A percentile compares a stretch with the other conserved stretches of the same genome.
phyloP scores from a whole-genome alignment of 148 eudicot genomes.

The Gaultheria prostrata region DNA sequence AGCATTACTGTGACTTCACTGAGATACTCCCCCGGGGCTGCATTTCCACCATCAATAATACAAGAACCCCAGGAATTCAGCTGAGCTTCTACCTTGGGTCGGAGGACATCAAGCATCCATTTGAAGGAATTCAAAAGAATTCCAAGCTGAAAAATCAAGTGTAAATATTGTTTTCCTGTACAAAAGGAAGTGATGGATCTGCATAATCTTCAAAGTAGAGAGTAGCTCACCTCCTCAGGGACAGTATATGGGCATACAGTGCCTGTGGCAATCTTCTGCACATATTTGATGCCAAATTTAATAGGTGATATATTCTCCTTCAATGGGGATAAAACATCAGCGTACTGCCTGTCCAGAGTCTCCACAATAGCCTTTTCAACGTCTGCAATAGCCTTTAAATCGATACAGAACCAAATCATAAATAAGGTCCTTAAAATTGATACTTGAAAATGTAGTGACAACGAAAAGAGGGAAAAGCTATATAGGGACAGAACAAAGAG shows the following conservation, averaged over 20 bases:
- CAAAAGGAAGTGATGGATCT: background rate
- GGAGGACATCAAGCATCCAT: slow-evolving; percentile 67
- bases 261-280: slow-evolving; percentile 70
- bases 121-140: slow-evolving; percentile 68
- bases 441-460: background rate
- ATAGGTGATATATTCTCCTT: slow-evolving; percentile 55
- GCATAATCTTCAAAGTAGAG: too few species aligned
- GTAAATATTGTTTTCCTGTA: background rate
- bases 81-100: slow-evolving; percentile 61
- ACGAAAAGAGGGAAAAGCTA: background rate
- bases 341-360: slow-evolving; percentile 60
- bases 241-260: slow-evolving; percentile 37
- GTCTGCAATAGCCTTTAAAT: slow-evolving; percentile 63
- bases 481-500: background rate
- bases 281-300: slow-evolving; percentile 67
- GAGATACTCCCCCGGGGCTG: slow-evolving; percentile 54
- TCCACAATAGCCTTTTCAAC: slow-evolving; percentile 67
- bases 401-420: slow-evolving; percentile 6
- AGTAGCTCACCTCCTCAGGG: slow-evolving; percentile 49
- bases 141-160: slow-evolving; percentile 49
- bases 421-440: slow-evolving; percentile 7
- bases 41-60: slow-evolving; percentile 41
- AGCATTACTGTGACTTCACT: slow-evolving; percentile 72
- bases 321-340: slow-evolving; percentile 67
- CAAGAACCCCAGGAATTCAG: slow-evolving; percentile 65